These are phyloP conservation scores for Globisporangium abappressorium DNA, from an alignment of 352 stramenopile genomes.

Conservation along the genomic window DNA sequence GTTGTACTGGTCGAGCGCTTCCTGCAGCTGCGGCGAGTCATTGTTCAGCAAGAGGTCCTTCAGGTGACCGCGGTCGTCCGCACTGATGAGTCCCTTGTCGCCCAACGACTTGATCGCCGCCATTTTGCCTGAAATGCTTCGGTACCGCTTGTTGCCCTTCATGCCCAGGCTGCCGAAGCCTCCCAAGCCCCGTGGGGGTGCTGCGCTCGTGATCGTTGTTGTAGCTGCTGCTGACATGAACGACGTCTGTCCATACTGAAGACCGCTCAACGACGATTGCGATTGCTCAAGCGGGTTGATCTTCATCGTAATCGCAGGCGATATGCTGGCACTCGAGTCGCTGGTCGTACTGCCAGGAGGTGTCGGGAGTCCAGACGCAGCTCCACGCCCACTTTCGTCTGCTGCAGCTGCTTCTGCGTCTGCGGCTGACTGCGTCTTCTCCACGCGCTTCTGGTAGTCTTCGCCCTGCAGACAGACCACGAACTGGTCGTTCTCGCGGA, in stretches of 20 bases:
- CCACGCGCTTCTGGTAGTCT: constrained; percentile 52
- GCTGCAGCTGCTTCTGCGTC: background rate
- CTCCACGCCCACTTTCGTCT: background rate
- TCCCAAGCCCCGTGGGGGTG: constrained; percentile 26
- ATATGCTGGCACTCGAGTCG: constrained; percentile 5
- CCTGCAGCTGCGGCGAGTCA: constrained; percentile 69
- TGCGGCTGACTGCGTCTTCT: constrained; percentile 5
- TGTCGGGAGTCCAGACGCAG: background rate
- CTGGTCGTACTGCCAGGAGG: background rate
- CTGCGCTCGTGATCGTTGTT: constrained; percentile 1
- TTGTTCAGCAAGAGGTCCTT: constrained; percentile 82
- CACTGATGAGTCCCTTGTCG: constrained; percentile 70
- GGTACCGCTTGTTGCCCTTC: constrained; percentile 70
- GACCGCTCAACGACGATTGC: background rate
- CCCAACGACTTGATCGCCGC: constrained; percentile 76
- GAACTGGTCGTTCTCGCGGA: constrained; percentile 77
- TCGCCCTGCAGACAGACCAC: constrained; percentile 68
- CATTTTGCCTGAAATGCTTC: constrained; percentile 81
- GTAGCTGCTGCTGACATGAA: constrained; percentile 1
- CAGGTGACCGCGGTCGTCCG: constrained; percentile 61
- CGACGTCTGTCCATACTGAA: constrained; percentile 19
- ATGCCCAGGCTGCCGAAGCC: constrained; percentile 31
- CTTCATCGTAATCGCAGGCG: background rate
- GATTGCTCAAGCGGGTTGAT: background rate
- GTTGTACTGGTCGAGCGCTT: constrained; percentile 74